Base-by-base conservation (phyloP, 257 asterid genomes). In the Solanum clarkiae region DNA sequence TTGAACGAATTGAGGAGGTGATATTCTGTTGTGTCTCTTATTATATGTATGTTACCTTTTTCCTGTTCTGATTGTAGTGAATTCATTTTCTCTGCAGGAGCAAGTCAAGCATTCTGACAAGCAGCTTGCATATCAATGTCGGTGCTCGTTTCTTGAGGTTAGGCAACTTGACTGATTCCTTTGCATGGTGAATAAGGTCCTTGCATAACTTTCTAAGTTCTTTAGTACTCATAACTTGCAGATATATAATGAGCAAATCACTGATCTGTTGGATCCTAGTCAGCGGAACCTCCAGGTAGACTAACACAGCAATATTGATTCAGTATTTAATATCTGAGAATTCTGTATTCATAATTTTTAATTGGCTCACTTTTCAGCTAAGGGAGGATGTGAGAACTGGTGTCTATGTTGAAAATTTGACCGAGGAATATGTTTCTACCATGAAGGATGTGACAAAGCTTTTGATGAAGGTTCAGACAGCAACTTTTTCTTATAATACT, bases 91-190 rank as follows among this genome's bases (percentile, higher is more conserved):
- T 80, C 29, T 92, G 89, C 87, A 97, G 99, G 99, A 97, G 88
- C 98, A 97, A 93, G 87, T 83, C 71, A 97, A 92, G 88, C 94
- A 97, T 88, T 93, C 92, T 86, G 99, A 92, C 86, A 91, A 92
- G 82, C 95, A 95, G 60, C 94, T 95, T 80, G 88, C 92, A 86
- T 95, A 95, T 88, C 97, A 93, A 91, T 95, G 99, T 84, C 92
- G 98, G 63, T 97, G 99, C 90, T 97, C 99, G 83, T 97, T 97
- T 89, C 98, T 97, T 44, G 99, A 97, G 98, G 99, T 95, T 81
- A 88, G 87, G 65, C 74, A 63, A 86, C 80, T 20, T 55, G 29
- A 51, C 20, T 74, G 84, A 47, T 51, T 55, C 82, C 79, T 32
- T 62, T 87, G 85, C 80, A 85, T 14, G 2, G 42, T 62, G 36